These are phyloP conservation scores for Selenicereus undatus DNA, from an alignment of 148 eudicot species.

Conservation along the genomic window DNA sequence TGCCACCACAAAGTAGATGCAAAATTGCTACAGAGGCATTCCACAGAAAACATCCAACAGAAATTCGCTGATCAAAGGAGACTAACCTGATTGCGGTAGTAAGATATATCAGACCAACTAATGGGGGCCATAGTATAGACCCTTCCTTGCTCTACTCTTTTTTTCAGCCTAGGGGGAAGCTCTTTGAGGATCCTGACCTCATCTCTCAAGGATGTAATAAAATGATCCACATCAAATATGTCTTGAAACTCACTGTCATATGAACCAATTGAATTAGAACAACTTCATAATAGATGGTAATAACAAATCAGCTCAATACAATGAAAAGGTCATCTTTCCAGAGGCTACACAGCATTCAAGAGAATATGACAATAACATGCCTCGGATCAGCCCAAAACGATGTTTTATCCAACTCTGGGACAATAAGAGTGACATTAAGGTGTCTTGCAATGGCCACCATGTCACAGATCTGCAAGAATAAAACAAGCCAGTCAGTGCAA, in stretches of 20 bases:
- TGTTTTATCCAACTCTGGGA: slow-evolving; percentile 92
- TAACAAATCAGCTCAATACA: background rate
- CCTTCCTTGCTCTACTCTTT: slow-evolving; percentile 46
- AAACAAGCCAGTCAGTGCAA: background rate
- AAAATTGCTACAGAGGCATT: background rate
- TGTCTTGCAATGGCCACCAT: slow-evolving; percentile 99
- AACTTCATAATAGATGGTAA: slow-evolving; percentile 7
- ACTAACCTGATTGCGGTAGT: slow-evolving; percentile 59
- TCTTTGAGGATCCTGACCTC: slow-evolving; percentile 68
- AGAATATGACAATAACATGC: slow-evolving; percentile 46
- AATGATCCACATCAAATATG: slow-evolving; percentile 64
- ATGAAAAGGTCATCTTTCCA: slow-evolving; percentile 8
- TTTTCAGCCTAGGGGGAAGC: slow-evolving; percentile 57
- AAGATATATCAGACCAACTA: slow-evolving; percentile 81
- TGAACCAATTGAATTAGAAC: slow-evolving; percentile 13
- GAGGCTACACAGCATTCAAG: slow-evolving; percentile 25
- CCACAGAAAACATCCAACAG: background rate
- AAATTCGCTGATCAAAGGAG: background rate
- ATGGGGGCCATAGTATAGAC: slow-evolving; percentile 49
- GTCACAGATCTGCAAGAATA: slow-evolving; percentile 78
- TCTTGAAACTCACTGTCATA: slow-evolving; percentile 66
- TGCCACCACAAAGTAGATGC: slow-evolving; percentile 30
- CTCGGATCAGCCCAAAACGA: slow-evolving; percentile 99
- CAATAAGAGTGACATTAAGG: slow-evolving; percentile 87
- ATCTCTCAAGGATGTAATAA: slow-evolving; percentile 58